Evolutionary conservation across 2,329 filamentous ascomycete genomes (phyloP).

Genomic region (Botrytis byssoidea): DNA sequence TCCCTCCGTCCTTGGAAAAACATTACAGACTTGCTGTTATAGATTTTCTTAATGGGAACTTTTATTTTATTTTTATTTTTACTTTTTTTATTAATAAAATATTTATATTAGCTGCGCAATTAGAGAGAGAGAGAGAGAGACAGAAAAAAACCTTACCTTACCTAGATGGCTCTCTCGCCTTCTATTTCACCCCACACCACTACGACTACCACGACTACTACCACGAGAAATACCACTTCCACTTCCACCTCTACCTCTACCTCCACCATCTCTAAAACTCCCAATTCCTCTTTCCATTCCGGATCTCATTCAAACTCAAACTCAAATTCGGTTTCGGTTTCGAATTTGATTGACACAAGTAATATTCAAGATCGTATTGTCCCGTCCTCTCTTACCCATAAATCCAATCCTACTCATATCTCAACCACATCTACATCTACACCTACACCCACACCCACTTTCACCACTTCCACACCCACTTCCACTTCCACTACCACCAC

Average conservation of each 20-base stretch:
- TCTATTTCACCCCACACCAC: constrained; percentile 20
- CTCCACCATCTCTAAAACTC: constrained; percentile 2
- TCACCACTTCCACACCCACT: not conserved
- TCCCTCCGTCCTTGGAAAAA: not conserved
- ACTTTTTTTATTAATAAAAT: not conserved
- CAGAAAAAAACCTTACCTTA: constrained; percentile 19
- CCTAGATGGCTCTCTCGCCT: constrained; percentile 25
- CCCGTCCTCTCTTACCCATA: constrained; percentile 2
- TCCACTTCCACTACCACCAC: not conserved
- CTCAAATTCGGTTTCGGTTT: not conserved
- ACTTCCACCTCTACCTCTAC: not conserved
- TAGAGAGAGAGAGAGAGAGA: not conserved
- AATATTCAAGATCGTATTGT: not conserved
- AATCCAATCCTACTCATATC: not conserved
- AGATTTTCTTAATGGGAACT: not conserved
- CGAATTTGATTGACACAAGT: not conserved
- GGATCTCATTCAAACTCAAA: not conserved
- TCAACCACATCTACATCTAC: not conserved
- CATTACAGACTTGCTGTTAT: not conserved
- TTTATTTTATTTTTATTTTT: not conserved
- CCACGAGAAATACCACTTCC: constrained; percentile 6
- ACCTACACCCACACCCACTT: not conserved
- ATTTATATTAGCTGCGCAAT: not conserved
- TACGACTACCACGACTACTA: not conserved
- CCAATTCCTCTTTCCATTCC: constrained; percentile 9